Percentiles rank a stretch among this genome's conserved stretches.
Conservation (phyloP, 1,284 basidiomycete genomes). For the Sparassis latifolia region DNA sequence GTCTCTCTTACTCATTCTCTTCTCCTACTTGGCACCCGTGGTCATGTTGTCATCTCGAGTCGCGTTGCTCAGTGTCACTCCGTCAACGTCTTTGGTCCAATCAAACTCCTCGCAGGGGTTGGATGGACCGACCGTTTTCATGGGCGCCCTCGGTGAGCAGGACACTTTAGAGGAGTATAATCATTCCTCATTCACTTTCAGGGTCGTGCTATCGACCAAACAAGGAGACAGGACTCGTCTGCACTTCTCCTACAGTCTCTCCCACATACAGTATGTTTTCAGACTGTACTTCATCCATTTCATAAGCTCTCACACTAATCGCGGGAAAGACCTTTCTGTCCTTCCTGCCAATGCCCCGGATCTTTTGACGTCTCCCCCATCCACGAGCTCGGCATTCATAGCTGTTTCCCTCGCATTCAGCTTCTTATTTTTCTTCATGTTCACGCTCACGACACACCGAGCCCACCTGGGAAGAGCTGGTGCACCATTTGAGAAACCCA, state of each 20-base stretch:
- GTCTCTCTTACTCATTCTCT: conserved; percentile 55
- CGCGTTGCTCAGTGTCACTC: conserved; percentile 55
- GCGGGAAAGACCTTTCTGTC: conserved; percentile 48
- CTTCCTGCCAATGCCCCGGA: conserved; percentile 53
- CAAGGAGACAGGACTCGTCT: conserved; percentile 44
- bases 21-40: conserved; percentile 60
- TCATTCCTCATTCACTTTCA: conserved; percentile 20
- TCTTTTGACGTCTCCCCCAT: conserved; percentile 53
- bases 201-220: conserved; percentile 62
- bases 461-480: conserved; percentile 54
- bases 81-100: conserved; percentile 45
- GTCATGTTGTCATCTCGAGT: conserved; percentile 56
- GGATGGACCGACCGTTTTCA: conserved; percentile 67
- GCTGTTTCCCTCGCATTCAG: conserved; percentile 55
- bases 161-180: neutral
- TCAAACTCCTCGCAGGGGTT: conserved; percentile 31
- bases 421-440: conserved; percentile 60
- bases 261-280: conserved; percentile 51
- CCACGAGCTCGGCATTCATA: conserved; percentile 59
- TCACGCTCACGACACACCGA: conserved; percentile 61
- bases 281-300: neutral
- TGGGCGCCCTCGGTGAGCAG: conserved; percentile 57
- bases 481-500: conserved; percentile 47
- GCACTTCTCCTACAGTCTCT: conserved; percentile 49
- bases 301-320: neutral